Evolutionary conservation across 169 alveolate genomes (phyloP).

Genomic region (Theileria sp.): DNA sequence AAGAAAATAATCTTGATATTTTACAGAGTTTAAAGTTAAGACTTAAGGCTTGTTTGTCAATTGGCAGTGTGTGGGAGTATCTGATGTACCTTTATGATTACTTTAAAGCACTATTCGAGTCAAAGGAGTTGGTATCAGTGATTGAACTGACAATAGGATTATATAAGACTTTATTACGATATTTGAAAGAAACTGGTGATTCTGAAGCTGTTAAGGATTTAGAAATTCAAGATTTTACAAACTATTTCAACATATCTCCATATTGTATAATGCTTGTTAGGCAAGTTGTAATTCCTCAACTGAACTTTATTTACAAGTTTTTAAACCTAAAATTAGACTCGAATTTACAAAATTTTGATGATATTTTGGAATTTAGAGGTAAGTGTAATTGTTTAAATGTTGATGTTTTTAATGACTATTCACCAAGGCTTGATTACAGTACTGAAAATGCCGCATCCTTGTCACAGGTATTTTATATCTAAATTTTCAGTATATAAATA

Average conservation of each 20-base stretch:
- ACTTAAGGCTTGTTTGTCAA: conserved; percentile 6
- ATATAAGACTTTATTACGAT: conserved; percentile 17
- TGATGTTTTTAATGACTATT: neutral
- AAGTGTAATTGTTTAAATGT: neutral
- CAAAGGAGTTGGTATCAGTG: neutral
- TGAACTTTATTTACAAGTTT: neutral
- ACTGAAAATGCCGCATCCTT: neutral
- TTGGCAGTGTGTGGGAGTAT: conserved; percentile 54
- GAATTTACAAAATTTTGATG: neutral
- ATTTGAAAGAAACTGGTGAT: neutral
- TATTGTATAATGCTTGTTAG: neutral
- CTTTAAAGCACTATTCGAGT: neutral
- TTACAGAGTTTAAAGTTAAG: neutral
- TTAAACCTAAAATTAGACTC: neutral
- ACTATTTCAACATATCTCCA: neutral
- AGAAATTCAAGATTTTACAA: neutral
- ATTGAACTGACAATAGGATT: neutral
- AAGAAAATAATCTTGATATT: neutral
- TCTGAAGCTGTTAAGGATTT: neutral
- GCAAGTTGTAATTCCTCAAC: neutral
- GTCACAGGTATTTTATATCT: neutral
- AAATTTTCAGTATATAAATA: neutral
- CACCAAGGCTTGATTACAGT: neutral
- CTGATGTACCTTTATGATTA: conserved; percentile 31
- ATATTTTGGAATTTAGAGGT: neutral